Base-by-base conservation (phyloP, 1,284 basidiomycete genomes). In the Jaminaea rosea region DNA sequence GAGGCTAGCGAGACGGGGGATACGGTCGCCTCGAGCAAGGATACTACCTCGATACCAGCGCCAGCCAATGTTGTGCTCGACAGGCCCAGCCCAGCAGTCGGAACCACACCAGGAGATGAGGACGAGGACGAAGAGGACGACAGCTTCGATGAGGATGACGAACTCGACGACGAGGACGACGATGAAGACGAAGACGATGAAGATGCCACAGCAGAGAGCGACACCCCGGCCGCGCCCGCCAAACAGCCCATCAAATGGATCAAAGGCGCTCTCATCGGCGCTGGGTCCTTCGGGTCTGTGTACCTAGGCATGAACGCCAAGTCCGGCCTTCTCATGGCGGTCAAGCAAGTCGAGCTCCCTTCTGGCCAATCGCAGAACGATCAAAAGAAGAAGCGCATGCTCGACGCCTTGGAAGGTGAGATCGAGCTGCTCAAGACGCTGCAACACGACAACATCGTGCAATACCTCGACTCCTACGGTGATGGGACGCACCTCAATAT, bases 271-370 rank as follows among this genome's bases (percentile, higher is more conserved):
- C 81, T 98, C 58, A 97, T 99, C 63, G 94, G 94, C 51, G 87
- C 89, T 21, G 94, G 94, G 0, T 73, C 69, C 8, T 73, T 72
- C 31, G 71, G 70, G 29, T 72, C 74, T 31, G 75, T 76, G 7
- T 74, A 89, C 76, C 83, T 99, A 13, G 94, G 92, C 29, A 96
- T 98, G 91, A 92, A 96, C 75, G 88, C 92, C 1, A 82, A 86
- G 31, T 88, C 83, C 45, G 94, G 94, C 26, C 79, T 92, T 10
- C 80, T 98, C 55, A 98, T 99, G 94, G 94, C 94, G 24, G 94
- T 99, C 60, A 98, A 98, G 78, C 93, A 98, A 79, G 94, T 99
- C 45, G 89, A 97, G 69, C 80, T 98, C 26, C 88, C 90, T 0
- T 86, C 84, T 0, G 86, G 87, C 15, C 84, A 85, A 26, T 85